A percentile compares a stretch with the other conserved stretches of the same genome.
These are phyloP conservation scores for Claviceps maximensis DNA, from an alignment of 2,329 filamentous ascomycete species.

Conservation along the genomic window DNA sequence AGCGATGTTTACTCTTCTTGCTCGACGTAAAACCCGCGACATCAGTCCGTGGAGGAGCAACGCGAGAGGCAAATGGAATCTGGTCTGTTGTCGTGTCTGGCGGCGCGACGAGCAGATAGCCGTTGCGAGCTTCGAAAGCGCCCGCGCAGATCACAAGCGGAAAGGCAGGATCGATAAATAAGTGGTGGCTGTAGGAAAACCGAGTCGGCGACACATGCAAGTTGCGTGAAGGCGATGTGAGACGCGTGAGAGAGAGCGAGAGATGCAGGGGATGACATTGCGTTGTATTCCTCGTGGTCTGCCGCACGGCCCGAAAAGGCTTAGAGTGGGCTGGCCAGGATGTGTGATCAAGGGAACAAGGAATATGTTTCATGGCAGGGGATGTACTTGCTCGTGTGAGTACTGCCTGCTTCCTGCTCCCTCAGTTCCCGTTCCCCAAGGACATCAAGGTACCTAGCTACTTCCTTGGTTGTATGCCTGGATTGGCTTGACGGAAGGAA, in stretches of 20 bases:
- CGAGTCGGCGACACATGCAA: slow-evolving; percentile 4
- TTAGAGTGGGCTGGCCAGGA: slow-evolving; percentile 12
- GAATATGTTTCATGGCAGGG: too few species aligned
- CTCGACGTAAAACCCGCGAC: neutral
- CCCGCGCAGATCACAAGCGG: neutral
- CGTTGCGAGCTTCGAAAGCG: neutral
- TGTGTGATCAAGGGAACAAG: neutral
- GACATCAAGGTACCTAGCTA: neutral
- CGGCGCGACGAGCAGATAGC: neutral
- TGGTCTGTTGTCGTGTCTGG: neutral
- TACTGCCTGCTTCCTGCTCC: too few species aligned
- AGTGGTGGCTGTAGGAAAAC: neutral
- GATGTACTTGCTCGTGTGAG: too few species aligned
- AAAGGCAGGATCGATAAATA: neutral
- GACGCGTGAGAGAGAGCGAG: slow-evolving; percentile 19
- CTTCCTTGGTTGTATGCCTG: too few species aligned
- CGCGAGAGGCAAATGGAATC: neutral
- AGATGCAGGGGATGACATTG: slow-evolving; percentile 3
- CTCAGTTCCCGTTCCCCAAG: too few species aligned
- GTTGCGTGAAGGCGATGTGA: slow-evolving; percentile 5
- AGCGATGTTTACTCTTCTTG: slow-evolving; percentile 2
- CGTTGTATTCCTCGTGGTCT: slow-evolving; percentile 7
- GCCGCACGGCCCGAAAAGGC: slow-evolving; percentile 16
- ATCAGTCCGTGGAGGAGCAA: neutral
- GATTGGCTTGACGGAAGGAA: too few species aligned